Percentiles rank a stretch among this genome's conserved stretches.
These are phyloP conservation scores for Colletotrichum sp. DNA, from an alignment of 2,329 filamentous ascomycete species.

Conservation along the genomic window DNA sequence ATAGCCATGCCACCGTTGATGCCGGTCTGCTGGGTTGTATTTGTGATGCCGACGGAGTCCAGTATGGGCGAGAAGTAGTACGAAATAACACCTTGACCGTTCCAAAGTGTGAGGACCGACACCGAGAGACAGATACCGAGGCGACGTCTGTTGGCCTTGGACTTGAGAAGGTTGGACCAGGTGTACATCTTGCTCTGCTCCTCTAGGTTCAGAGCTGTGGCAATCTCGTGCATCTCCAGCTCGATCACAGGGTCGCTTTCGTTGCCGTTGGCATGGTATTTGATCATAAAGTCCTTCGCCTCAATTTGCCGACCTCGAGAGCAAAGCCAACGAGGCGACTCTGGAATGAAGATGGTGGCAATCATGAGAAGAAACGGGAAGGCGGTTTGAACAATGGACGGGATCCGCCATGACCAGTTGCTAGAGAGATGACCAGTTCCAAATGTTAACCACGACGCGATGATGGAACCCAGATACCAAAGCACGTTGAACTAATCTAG, in stretches of 20 bases:
- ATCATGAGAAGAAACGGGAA: neutral
- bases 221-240: slow-evolving; percentile 55
- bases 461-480: neutral
- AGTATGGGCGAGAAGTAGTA: slow-evolving; percentile 39
- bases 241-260: slow-evolving; percentile 45
- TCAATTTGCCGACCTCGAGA: slow-evolving; percentile 34
- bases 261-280: slow-evolving; percentile 41
- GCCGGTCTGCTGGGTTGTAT: slow-evolving; percentile 33
- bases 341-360: slow-evolving; percentile 23
- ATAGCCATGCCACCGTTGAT: slow-evolving; percentile 35
- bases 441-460: neutral
- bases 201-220: slow-evolving; percentile 50
- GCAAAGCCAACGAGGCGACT: slow-evolving; percentile 47
- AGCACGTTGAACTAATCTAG: neutral
- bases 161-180: slow-evolving; percentile 15
- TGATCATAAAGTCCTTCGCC: neutral
- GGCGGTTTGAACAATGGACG: accelerated
- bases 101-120: slow-evolving; percentile 21
- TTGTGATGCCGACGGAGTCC: slow-evolving; percentile 33
- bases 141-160: slow-evolving; percentile 20
- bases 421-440: neutral
- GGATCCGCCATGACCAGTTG: neutral
- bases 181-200: neutral
- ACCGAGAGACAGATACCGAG: slow-evolving; percentile 19
- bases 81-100: slow-evolving; percentile 33